Evolutionary conservation across 164 flowering plant genomes (phyloP), one percentile per base, ranked within the genome.

Genomic region (Dillenia suffruticosa): DNA sequence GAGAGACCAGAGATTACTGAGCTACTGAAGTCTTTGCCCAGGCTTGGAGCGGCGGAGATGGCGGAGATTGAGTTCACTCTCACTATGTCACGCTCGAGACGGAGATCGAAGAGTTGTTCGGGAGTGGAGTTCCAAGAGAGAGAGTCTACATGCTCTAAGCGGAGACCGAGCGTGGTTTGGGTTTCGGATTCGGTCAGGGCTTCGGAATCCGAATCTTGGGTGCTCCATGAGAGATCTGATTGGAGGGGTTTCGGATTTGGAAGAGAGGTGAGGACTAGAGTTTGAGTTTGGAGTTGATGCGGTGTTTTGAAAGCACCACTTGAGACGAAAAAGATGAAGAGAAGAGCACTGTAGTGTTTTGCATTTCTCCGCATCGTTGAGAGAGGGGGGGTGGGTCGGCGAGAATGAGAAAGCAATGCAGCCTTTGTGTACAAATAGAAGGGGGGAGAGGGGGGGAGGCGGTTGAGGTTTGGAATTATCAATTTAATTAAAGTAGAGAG

Each of bases 1-100:
- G 89, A 62, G 45, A 92, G 83, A 0, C 98, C 97, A 11, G 96
- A 90, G 8, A 79, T 64, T 1, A 92, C 63, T 0, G 92, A 79
- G 78, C 91, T 80, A 68, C 90, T 85, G 77, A 92, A 90, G n/a
- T 72, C 88, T 17, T 51, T 61, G 32, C 62, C 15, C 61, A 46
- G 15, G 65, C 51, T n/a, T 55, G 67, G 53, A 61, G 52, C 22
- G 22, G 66, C 62, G 51, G 65, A 61, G 49, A 59, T 24, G 22
- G 75, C 24, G 49, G 50, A 12, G 1, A 83, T 59, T 26, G 74
- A 10, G 3, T 81, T 15, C 17, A 76, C 93, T 0, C 96, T 71
- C 9, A 56, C 22, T 1, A 75, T 66, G 69, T 92, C 98, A 9
- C 98, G 75, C 16, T 62, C 61, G 56, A 92, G 81, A 10, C 96